These are phyloP conservation scores for Trypanosoma boissoni DNA, from an alignment of 208 protist genomes.

Conservation along the genomic window DNA sequence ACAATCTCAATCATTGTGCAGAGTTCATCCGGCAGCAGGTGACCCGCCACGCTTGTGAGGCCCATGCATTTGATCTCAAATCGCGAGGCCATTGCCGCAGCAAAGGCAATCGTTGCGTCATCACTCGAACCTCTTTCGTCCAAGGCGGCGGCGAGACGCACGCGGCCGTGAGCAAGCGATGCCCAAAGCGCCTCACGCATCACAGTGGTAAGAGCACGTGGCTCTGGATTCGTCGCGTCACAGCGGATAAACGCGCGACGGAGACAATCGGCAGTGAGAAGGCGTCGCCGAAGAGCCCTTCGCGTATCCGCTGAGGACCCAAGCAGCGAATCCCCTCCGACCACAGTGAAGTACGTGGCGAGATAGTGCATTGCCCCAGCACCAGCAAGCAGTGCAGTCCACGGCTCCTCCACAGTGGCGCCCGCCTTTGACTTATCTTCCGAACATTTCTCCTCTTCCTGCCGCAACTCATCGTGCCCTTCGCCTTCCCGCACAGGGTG, in stretches of 20 bases:
- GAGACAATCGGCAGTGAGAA: conserved; percentile 26
- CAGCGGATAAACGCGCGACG: conserved; percentile 32
- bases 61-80: conserved; percentile 40
- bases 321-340: conserved; percentile 19
- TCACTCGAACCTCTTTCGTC: conserved; percentile 13
- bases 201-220: too few relatives aligned
- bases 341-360: conserved; percentile 35
- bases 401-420: not conserved
- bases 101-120: conserved; percentile 28
- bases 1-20: conserved; percentile 50
- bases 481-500: too few relatives aligned
- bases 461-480: too few relatives aligned
- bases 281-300: conserved; percentile 20
- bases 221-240: not conserved
- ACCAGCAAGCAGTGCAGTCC: not conserved
- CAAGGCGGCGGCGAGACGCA: conserved; percentile 29
- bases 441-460: not conserved
- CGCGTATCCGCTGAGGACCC: conserved; percentile 32
- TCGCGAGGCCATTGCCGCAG: conserved; percentile 19
- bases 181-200: conserved; percentile 25
- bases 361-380: conserved; percentile 41
- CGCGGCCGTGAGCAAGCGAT: conserved; percentile 38
- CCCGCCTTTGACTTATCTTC: not conserved
- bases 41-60: conserved; percentile 16
- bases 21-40: conserved; percentile 47